phyloP scores from a whole-genome alignment of 345 rosid genomes.

The Odontarrhena argentea region DNA sequence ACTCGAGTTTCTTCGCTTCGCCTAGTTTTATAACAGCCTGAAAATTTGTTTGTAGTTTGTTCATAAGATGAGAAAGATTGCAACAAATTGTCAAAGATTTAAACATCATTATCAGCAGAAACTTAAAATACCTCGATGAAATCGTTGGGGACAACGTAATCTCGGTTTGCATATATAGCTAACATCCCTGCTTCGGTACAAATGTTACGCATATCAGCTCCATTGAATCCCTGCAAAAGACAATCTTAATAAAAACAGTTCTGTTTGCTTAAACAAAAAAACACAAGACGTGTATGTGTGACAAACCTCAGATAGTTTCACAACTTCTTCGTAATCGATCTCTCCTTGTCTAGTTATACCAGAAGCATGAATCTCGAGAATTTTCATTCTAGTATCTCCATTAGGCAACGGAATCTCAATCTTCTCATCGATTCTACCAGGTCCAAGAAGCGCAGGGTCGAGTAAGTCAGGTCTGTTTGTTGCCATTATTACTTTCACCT shows the following conservation, averaged over 20 bases:
- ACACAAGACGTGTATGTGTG: constrained; percentile 23
- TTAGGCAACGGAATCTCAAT: constrained; percentile 91
- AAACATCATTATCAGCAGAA: not conserved
- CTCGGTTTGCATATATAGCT: constrained; percentile 80
- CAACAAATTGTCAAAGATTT: not conserved
- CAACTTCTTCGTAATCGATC: constrained; percentile 80
- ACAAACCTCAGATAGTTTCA: constrained; percentile 74
- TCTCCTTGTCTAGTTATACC: constrained; percentile 83
- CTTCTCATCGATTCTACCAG: constrained; percentile 81
- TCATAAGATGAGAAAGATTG: constrained; percentile 10
- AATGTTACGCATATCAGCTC: constrained; percentile 83
- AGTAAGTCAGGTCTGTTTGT: constrained; percentile 92
- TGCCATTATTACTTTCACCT: constrained; percentile 96
- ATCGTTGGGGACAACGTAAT: constrained; percentile 78
- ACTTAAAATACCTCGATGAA: constrained; percentile 66
- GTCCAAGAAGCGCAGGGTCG: constrained; percentile 87
- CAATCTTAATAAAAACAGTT: not conserved
- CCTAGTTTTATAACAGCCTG: constrained; percentile 78
- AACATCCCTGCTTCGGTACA: constrained; percentile 94
- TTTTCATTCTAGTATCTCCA: constrained; percentile 78
- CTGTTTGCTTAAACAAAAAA: not conserved
- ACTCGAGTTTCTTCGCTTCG: constrained; percentile 85
- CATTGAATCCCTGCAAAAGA: constrained; percentile 66
- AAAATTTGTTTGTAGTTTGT: constrained; percentile 19
- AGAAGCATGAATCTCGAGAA: constrained; percentile 82